Evolutionary conservation across 2,329 filamentous ascomycete genomes (phyloP).

Genomic region (Neonectria magnoliae): DNA sequence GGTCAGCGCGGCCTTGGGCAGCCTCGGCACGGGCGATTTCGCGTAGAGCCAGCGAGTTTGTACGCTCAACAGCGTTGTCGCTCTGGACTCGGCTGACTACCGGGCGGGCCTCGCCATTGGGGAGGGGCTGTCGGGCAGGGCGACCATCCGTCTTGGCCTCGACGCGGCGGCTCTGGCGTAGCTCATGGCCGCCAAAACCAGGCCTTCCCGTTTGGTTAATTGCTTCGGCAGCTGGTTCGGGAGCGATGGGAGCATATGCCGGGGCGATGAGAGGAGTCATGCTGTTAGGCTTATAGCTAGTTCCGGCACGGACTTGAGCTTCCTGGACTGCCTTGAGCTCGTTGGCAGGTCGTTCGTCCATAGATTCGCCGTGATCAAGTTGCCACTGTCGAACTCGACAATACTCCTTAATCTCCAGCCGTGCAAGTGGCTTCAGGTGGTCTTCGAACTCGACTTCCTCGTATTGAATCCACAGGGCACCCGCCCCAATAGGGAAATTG

Average conservation of each 20-base stretch:
- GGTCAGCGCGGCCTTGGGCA: conserved; percentile 61
- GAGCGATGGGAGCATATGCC: conserved; percentile 28
- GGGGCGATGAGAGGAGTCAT: conserved; percentile 39
- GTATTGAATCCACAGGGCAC: conserved; percentile 70
- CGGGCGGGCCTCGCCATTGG: conserved; percentile 36
- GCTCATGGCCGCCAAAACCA: conserved; percentile 49
- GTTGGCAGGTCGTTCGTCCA: conserved; percentile 59
- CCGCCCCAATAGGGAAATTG: conserved; percentile 69
- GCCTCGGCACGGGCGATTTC: conserved; percentile 64
- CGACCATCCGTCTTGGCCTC: conserved; percentile 46
- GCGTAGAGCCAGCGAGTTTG: conserved; percentile 59
- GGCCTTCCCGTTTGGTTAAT: conserved; percentile 29
- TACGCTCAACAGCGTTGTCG: conserved; percentile 55
- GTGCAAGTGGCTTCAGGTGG: conserved; percentile 61
- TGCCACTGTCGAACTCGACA: conserved; percentile 69
- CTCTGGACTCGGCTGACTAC: conserved; percentile 35
- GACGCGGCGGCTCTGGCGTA: conserved; percentile 56
- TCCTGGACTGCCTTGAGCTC: conserved; percentile 62
- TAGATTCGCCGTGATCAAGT: conserved; percentile 62
- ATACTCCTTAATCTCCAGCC: conserved; percentile 71
- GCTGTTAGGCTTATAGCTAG: conserved; percentile 41
- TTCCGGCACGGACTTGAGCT: conserved; percentile 56
- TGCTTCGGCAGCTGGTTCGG: conserved; percentile 31
- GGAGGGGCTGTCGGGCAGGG: conserved; percentile 42
- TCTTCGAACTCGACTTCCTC: conserved; percentile 69